Conservation (phyloP, 192 early-diverging fungal species). For the Powellomyces hirtus region DNA sequence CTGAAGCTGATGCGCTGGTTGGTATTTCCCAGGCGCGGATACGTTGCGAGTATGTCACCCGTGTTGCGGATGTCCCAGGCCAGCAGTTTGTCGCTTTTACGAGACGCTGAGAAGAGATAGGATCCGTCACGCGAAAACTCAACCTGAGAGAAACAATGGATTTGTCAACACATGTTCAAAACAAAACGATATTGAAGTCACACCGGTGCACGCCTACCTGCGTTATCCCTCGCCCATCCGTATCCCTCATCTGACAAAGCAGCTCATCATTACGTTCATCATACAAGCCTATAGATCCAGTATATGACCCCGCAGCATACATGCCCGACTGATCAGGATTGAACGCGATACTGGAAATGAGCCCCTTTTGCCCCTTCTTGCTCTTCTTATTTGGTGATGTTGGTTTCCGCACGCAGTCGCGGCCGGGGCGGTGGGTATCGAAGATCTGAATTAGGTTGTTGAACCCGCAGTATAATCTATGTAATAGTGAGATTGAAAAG, state of each 20-base stretch:
- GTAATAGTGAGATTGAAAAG: not conserved
- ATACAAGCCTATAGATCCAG: slow-evolving; percentile 66
- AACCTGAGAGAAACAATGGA: slow-evolving; percentile 37
- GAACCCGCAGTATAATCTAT: slow-evolving; percentile 69
- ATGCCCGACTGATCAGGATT: slow-evolving; percentile 63
- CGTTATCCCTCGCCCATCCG: slow-evolving; percentile 48
- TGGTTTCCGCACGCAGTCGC: slow-evolving; percentile 40
- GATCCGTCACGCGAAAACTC: slow-evolving; percentile 66
- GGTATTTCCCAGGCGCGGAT: slow-evolving; percentile 55
- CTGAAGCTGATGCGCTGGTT: slow-evolving; percentile 75
- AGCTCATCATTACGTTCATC: slow-evolving; percentile 55
- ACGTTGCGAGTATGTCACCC: slow-evolving; percentile 52
- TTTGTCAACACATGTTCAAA: not conserved
- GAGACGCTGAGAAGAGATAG: slow-evolving; percentile 66
- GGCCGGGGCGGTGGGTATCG: slow-evolving; percentile 64
- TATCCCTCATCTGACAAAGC: slow-evolving; percentile 40
- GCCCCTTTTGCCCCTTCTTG: slow-evolving; percentile 71
- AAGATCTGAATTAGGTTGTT: slow-evolving; percentile 67
- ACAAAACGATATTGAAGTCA: not conserved
- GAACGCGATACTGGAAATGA: slow-evolving; percentile 72
- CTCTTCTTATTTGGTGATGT: slow-evolving; percentile 65
- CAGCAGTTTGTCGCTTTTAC: slow-evolving; percentile 56
- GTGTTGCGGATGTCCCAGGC: slow-evolving; percentile 83
- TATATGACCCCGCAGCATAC: slow-evolving; percentile 73
- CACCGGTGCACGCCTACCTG: slow-evolving; percentile 33